phyloP scores from a whole-genome alignment of 2,329 filamentous ascomycete genomes.

The Hyphodiscus sp. region DNA sequence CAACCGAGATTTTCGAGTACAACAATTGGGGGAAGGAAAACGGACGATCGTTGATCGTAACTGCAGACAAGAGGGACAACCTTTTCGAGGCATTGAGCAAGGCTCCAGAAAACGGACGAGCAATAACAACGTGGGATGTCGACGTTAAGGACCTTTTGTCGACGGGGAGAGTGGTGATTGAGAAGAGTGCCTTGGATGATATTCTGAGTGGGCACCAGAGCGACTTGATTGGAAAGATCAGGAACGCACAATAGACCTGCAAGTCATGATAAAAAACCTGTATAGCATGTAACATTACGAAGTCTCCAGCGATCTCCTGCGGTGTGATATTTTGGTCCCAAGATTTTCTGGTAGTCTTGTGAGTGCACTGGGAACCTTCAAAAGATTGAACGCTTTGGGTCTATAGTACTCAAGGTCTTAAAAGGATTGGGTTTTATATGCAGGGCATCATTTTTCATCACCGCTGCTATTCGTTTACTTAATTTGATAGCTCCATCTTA shows the following conservation, averaged over 20 bases:
- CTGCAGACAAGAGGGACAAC: conserved; percentile 50
- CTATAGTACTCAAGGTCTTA: no score
- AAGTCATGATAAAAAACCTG: conserved; percentile 2
- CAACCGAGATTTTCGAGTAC: conserved; percentile 60
- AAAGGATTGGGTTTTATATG: no score
- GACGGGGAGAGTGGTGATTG: conserved; percentile 77
- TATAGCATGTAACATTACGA: neutral
- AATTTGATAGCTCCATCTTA: no score
- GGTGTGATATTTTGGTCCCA: neutral
- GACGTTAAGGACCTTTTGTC: conserved; percentile 94
- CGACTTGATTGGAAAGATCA: conserved; percentile 41
- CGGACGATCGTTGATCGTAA: conserved; percentile 72
- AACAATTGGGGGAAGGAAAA: conserved; percentile 63
- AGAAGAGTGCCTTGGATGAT: conserved; percentile 69
- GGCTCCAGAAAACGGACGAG: conserved; percentile 60
- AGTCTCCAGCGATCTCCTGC: neutral
- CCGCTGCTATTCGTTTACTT: no score
- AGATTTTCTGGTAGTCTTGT: no score
- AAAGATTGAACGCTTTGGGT: neutral
- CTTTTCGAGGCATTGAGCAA: conserved; percentile 62
- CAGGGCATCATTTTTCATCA: no score
- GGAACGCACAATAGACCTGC: conserved; percentile 17
- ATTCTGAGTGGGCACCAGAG: conserved; percentile 69
- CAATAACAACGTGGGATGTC: conserved; percentile 67
- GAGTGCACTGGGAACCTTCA: neutral